Evolutionary conservation across 441 rosid species (phyloP).

Genomic region (Viola pubescens): DNA sequence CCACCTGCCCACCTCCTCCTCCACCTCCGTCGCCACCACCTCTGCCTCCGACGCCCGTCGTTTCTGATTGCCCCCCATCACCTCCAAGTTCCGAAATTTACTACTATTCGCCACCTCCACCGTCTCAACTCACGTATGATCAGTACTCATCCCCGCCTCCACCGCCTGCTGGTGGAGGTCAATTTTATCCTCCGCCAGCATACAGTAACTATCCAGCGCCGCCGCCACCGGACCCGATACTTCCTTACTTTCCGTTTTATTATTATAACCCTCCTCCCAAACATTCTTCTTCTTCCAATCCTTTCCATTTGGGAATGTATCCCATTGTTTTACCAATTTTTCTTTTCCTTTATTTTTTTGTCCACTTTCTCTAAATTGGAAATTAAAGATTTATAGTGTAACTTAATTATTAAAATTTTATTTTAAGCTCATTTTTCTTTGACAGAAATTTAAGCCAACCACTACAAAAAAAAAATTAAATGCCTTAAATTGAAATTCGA

Average conservation of each 20-base stretch:
- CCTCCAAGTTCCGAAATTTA: conserved; percentile 9
- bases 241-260: conserved; percentile 29
- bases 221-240: conserved; percentile 24
- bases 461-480: too few species aligned
- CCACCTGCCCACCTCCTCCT: conserved; percentile 14
- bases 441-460: too few species aligned
- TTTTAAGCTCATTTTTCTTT: too few species aligned
- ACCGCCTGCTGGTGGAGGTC: conserved; percentile 14
- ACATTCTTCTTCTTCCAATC: conserved; percentile 3
- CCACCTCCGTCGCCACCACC: conserved; percentile 18
- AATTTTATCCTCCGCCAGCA: conserved; percentile 21
- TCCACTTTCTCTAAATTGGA: neutral
- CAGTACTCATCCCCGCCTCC: conserved; percentile 20
- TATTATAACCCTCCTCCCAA: conserved; percentile 25
- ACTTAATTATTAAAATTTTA: too few species aligned
- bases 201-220: conserved; percentile 14
- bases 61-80: conserved; percentile 30
- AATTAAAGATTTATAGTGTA: too few species aligned
- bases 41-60: conserved; percentile 18
- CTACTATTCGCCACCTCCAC: conserved; percentile 21
- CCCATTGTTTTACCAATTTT: neutral
- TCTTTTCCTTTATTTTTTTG: neutral
- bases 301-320: conserved; percentile 7
- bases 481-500: too few species aligned
- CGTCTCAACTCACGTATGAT: conserved; percentile 6